Conservation (phyloP, 495 filamentous ascomycete genomes). For the Xylaria bambusicola region DNA sequence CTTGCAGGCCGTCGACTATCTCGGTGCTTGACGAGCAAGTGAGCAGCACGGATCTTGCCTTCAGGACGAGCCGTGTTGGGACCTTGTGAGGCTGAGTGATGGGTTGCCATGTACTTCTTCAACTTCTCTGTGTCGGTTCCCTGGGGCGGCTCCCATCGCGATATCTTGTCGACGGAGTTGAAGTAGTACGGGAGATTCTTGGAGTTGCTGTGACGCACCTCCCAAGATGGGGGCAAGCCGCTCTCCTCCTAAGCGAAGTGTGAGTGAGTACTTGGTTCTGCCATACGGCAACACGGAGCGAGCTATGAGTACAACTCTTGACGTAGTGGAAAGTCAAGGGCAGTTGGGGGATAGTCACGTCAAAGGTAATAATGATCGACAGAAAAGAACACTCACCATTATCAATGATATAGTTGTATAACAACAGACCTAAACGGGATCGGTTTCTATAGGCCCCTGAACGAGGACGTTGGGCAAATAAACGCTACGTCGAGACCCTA, state of each 20-base stretch:
- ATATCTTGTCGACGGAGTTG: constrained; percentile 77
- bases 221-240: constrained; percentile 86
- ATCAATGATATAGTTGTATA: no score
- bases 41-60: constrained; percentile 88
- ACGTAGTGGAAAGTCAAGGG: no score
- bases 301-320: no score
- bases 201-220: constrained; percentile 92
- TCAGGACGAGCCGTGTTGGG: constrained; percentile 55
- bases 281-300: no score
- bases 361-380: no score
- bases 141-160: constrained; percentile 88
- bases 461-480: no score
- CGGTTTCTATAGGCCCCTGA: no score
- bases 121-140: constrained; percentile 87
- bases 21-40: constrained; percentile 89
- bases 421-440: no score
- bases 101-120: constrained; percentile 85
- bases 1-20: constrained; percentile 84
- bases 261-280: background rate
- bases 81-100: constrained; percentile 65
- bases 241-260: constrained; percentile 57
- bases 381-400: no score
- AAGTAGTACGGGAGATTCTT: constrained; percentile 99
- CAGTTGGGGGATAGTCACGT: no score
- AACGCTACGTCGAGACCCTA: no score